Conservation (phyloP, 768 basidiomycete genomes). For the Podaxis rugospora region DNA sequence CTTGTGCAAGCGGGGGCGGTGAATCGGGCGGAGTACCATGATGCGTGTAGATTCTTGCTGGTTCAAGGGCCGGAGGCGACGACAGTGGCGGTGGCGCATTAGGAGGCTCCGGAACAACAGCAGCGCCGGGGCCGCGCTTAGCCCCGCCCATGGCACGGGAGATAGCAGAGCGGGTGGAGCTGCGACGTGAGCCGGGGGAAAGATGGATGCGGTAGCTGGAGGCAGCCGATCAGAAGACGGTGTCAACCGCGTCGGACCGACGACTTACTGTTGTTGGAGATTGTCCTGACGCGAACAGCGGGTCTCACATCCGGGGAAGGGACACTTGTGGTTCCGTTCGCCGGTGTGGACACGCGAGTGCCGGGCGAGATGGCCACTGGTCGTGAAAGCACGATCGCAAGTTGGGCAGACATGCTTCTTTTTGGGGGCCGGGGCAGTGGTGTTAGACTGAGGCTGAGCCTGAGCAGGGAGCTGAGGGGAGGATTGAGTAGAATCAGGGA, state of each 20-base stretch:
- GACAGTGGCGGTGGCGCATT: conserved; percentile 27
- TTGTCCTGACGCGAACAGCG: conserved; percentile 90
- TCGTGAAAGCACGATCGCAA: conserved; percentile 80
- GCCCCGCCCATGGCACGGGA: conserved; percentile 33
- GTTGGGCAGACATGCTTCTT: conserved; percentile 63
- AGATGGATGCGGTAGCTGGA: conserved; percentile 76
- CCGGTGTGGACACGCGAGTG: conserved; percentile 91
- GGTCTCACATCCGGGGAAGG: conserved; percentile 93
- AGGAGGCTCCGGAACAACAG: background rate
- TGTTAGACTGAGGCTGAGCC: conserved; percentile 15
- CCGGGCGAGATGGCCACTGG: conserved; percentile 83
- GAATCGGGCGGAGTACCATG: conserved; percentile 48
- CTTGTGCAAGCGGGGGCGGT: conserved; percentile 49
- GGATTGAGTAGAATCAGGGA: conserved; percentile 19
- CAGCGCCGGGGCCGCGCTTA: conserved; percentile 18
- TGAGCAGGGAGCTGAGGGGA: conserved; percentile 26
- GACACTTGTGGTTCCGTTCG: conserved; percentile 88
- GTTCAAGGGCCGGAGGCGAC: conserved; percentile 43
- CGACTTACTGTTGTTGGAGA: conserved; percentile 56
- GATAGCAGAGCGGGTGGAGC: conserved; percentile 58
- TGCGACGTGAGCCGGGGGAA: conserved; percentile 72
- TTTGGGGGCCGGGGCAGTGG: conserved; percentile 21
- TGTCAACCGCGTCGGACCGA: background rate
- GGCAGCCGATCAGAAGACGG: background rate
- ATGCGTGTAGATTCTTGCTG: conserved; percentile 31